phyloP scores from a whole-genome alignment of 2,329 filamentous ascomycete species.

The Epichloe bromicola region DNA sequence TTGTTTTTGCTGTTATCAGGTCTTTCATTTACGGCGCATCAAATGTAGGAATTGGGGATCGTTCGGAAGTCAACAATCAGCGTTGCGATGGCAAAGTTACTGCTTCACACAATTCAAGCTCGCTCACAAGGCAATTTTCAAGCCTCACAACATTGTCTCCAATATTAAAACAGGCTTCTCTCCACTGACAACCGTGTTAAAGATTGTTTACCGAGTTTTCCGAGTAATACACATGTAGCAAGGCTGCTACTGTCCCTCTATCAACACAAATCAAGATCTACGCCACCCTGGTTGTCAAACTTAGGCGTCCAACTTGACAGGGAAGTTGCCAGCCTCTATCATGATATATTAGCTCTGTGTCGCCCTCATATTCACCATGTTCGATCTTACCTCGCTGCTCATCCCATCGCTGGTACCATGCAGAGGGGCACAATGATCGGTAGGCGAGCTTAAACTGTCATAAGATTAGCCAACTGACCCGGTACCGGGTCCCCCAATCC shows the following conservation, averaged over 20 bases:
- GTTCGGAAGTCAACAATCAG: background rate
- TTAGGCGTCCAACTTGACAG: conserved; percentile 50
- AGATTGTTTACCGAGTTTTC: conserved; percentile 16
- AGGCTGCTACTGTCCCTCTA: conserved; percentile 19
- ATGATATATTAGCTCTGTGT: conserved; percentile 12
- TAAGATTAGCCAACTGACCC: conserved; percentile 9
- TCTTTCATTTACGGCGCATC: background rate
- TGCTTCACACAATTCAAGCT: background rate
- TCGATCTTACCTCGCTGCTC: conserved; percentile 73
- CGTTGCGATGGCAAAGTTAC: background rate
- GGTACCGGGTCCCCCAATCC: background rate
- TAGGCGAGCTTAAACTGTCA: conserved; percentile 88
- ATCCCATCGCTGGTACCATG: conserved; percentile 92
- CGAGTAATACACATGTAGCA: conserved; percentile 26
- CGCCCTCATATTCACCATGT: background rate
- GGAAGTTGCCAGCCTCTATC: conserved; percentile 54
- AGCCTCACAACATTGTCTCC: conserved; percentile 1
- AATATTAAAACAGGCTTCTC: conserved; percentile 3
- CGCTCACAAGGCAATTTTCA: background rate
- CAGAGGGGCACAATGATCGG: conserved; percentile 91
- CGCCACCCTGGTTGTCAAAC: conserved; percentile 11
- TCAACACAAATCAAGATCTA: conserved; percentile 11
- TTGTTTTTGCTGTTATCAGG: background rate
- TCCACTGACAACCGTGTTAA: conserved; percentile 13
- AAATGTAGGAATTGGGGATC: background rate